A percentile compares a stretch with the other conserved stretches of the same genome.
Evolutionary conservation across 305 asterid genomes (phyloP).

Genomic region (Euphrasia arctica): DNA sequence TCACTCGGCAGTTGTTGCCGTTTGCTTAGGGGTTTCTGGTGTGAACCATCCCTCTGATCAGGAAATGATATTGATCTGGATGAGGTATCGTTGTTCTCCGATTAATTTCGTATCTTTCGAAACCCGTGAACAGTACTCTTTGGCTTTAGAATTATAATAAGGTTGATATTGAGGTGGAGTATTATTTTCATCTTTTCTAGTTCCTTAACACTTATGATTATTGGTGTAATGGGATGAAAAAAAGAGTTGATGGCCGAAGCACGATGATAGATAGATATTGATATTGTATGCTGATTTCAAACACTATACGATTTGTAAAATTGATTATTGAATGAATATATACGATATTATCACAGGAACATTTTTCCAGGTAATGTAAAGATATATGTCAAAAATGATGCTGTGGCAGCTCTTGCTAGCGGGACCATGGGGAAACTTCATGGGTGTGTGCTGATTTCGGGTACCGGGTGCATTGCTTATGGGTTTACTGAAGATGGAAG

Average conservation of each 20-base stretch:
- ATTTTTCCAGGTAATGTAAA: conserved; percentile 63
- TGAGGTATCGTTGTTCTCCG: conserved; percentile 47
- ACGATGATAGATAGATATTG: not conserved
- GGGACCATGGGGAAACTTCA: conserved; percentile 96
- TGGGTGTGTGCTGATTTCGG: conserved; percentile 92
- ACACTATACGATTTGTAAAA: conserved; percentile 5
- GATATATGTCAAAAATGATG: conserved; percentile 79
- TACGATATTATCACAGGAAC: conserved; percentile 42
- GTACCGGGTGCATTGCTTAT: conserved; percentile 93
- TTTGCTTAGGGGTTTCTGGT: conserved; percentile 92
- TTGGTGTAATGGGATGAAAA: not conserved
- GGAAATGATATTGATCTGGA: conserved; percentile 72
- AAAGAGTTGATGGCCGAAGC: conserved; percentile 1
- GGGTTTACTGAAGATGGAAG: conserved; percentile 89
- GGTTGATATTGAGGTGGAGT: not conserved
- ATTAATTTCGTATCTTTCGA: conserved; percentile 11
- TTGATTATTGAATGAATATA: conserved; percentile 27
- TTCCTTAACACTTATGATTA: conserved; percentile 1
- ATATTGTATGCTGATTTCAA: conserved; percentile 7
- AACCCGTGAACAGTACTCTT: conserved; percentile 1
- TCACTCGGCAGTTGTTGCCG: conserved; percentile 68
- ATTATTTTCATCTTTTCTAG: not conserved
- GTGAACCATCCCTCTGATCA: conserved; percentile 80
- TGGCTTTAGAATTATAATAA: not conserved
- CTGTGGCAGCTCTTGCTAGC: conserved; percentile 97